phyloP scores from a whole-genome alignment of 139 green algal species.

The Chlamydomonas incerta region DNA sequence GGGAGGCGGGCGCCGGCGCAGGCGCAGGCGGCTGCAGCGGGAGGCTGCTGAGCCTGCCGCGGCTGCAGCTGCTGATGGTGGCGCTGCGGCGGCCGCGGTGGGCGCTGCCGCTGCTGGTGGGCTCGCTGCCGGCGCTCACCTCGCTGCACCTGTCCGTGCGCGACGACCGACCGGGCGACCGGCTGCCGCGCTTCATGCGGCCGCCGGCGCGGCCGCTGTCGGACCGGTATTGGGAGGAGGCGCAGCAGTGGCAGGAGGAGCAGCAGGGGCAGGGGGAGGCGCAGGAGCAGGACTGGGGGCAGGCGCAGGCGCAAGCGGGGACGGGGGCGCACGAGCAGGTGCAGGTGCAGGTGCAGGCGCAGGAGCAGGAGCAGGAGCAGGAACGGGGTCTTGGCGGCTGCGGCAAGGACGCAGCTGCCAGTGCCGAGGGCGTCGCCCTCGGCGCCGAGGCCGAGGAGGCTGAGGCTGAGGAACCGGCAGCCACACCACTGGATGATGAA shows the following conservation, averaged over 20 bases:
- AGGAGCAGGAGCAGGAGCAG: not conserved
- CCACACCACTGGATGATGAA: no score
- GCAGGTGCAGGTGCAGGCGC: not conserved
- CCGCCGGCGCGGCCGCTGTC: not conserved
- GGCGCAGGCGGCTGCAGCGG: not conserved
- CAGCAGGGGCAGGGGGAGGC: not conserved
- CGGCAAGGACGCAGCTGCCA: no score
- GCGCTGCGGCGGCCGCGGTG: not conserved
- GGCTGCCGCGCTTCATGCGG: no score
- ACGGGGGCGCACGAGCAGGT: not conserved
- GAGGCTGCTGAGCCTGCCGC: constrained; percentile 12
- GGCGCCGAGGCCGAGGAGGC: no score
- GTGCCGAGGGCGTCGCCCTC: no score
- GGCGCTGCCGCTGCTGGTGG: not conserved
- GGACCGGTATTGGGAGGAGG: not conserved
- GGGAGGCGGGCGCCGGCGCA: fast-evolving
- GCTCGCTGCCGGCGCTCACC: not conserved
- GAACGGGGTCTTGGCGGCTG: no score
- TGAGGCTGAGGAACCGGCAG: no score
- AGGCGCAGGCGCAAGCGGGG: not conserved
- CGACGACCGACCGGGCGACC: not conserved
- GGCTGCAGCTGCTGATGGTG: constrained; percentile 23
- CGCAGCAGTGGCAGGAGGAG: not conserved
- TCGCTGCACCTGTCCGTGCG: not conserved
- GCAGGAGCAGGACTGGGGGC: not conserved